Evolutionary conservation across 768 basidiomycete species (phyloP).

Genomic region (Mycena vulgaris): DNA sequence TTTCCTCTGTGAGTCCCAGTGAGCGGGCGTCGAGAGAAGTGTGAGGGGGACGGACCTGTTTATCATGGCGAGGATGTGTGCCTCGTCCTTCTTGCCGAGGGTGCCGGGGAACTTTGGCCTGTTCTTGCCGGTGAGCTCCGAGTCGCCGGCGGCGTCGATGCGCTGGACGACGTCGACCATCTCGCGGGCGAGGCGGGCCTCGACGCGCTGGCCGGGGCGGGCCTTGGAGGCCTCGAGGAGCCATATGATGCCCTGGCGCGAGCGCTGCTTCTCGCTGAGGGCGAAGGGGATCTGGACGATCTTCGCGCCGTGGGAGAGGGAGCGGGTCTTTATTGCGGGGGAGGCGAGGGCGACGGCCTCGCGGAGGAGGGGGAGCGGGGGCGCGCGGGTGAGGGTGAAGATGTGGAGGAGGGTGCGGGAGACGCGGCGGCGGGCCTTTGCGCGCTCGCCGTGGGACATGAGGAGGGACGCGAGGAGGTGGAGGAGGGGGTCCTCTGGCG

Average conservation of each 20-base stretch:
- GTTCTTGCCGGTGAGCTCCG: neutral
- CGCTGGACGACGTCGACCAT: conserved; percentile 76
- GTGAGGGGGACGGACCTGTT: conserved; percentile 72
- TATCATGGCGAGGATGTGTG: conserved; percentile 80
- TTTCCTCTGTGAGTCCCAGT: conserved; percentile 19
- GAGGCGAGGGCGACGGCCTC: conserved; percentile 78
- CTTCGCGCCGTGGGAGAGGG: conserved; percentile 76
- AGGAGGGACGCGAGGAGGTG: conserved; percentile 75
- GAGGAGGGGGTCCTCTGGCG: conserved; percentile 82
- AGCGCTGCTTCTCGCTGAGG: conserved; percentile 86
- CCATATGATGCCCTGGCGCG: conserved; percentile 78
- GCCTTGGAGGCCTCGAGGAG: conserved; percentile 76
- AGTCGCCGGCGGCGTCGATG: neutral
- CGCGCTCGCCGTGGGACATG: conserved; percentile 75
- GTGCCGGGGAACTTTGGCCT: conserved; percentile 62
- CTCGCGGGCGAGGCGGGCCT: conserved; percentile 85
- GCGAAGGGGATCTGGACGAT: conserved; percentile 76
- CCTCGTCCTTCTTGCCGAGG: conserved; percentile 71
- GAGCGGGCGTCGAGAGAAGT: neutral
- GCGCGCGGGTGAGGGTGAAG: conserved; percentile 80
- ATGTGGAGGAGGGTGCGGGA: conserved; percentile 79
- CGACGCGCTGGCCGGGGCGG: conserved; percentile 69
- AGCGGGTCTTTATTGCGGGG: conserved; percentile 77
- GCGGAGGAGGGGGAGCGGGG: conserved; percentile 86
- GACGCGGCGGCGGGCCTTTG: conserved; percentile 69